Evolutionary conservation across 192 early-diverging fungal genomes (phyloP).

Genomic region (Coemansia sp.): DNA sequence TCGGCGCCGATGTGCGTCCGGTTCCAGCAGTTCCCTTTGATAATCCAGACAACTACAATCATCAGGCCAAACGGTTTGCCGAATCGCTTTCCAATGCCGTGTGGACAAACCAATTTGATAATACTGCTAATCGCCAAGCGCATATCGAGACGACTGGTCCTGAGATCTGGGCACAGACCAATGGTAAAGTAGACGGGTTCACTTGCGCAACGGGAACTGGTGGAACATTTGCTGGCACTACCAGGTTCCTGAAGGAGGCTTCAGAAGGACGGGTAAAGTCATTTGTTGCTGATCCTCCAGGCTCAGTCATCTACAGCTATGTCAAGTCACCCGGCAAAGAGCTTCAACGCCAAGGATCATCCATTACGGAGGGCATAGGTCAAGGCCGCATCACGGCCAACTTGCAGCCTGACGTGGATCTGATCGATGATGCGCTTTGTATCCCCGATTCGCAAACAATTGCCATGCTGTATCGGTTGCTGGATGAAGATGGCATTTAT

Average conservation of each 20-base stretch:
- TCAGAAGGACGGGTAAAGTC: conserved; percentile 67
- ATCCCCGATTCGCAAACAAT: conserved; percentile 81
- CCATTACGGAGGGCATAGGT: conserved; percentile 95
- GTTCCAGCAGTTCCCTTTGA: conserved; percentile 92
- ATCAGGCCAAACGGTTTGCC: conserved; percentile 84
- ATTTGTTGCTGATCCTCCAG: conserved; percentile 89
- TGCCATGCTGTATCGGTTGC: conserved; percentile 80
- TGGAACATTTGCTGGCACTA: conserved; percentile 84
- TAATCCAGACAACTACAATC: conserved; percentile 92
- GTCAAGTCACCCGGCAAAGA: conserved; percentile 67
- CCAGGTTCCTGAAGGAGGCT: conserved; percentile 76
- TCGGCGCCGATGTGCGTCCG: conserved; percentile 90
- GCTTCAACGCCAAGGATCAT: conserved; percentile 71
- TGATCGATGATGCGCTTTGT: conserved; percentile 80
- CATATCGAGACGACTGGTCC: conserved; percentile 96
- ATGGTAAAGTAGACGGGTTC: conserved; percentile 82
- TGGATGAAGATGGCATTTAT: conserved; percentile 94
- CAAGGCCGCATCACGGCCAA: conserved; percentile 94
- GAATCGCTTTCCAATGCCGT: conserved; percentile 76
- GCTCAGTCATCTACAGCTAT: conserved; percentile 85
- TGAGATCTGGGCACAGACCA: conserved; percentile 87
- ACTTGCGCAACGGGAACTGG: conserved; percentile 91
- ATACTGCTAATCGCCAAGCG: conserved; percentile 83
- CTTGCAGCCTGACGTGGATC: conserved; percentile 71
- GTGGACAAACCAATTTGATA: conserved; percentile 98